Evolutionary conservation across 257 asterid species (phyloP), one percentile per base, ranked within the genome.

Genomic region (Nicotiana knightiana): DNA sequence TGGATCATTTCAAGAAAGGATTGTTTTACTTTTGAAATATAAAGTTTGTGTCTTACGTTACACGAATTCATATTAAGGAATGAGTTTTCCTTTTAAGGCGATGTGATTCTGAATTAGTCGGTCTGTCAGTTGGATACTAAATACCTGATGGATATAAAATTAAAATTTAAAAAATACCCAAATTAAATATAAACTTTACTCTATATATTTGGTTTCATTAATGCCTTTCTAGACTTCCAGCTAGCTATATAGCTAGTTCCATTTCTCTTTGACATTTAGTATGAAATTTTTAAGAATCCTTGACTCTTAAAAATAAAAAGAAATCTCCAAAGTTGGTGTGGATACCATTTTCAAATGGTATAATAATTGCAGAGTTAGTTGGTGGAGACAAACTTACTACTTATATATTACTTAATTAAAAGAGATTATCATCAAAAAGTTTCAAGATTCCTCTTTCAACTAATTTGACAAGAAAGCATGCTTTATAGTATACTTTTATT

Each of bases 361-460:
- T 53, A 53, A 53, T 5, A 66, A 66, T 33, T 35, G 53, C 12
- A 70, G 35, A 24, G 13, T 3, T 73, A 73, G 43, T 73, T 24
- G 79, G 43, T 73, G 62, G 62, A 48, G 62, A 48, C 62, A 73
- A 48, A 24, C 26, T 73, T 48, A 26, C 15, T 5, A 16, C 5
- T 33, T 67, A 37, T 48, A 1, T 46, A 71, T 46, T n/a, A 70
- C 15, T n/a, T 39, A 21, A 58, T 35, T 68, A 68, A 43, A 73
- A 73, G 79, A 46, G 24, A 73, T 73, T 48, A 73, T 73, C 15
- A 48, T 73, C 15, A 71, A 71, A 71, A 46, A 35, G 61, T 46
- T 46, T 66, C 24, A 73, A 73, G 43, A 73, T 73, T 73, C 79
- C 39, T 73, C 9, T 48, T 48, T 26, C 79, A 73, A 73, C 79